Base-by-base conservation (phyloP, 257 asterid species). In the Sherardia arvensis region DNA sequence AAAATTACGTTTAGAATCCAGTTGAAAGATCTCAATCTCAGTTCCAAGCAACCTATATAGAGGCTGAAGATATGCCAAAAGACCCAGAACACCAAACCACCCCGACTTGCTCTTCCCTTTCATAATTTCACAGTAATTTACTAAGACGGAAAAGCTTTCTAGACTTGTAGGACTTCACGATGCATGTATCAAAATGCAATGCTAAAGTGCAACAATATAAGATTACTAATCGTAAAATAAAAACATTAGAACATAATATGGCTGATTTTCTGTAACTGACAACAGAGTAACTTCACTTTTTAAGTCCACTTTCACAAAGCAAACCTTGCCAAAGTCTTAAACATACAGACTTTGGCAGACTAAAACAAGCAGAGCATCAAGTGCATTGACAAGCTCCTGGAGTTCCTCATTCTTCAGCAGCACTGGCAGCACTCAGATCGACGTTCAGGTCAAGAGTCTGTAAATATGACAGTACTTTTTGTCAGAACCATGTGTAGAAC, bases 371-470 rank as follows among this genome's bases (percentile, higher is more conserved):
- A n/a, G 12, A 69, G 18, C 20, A 17, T 36, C 64, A n/a, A 3
- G 26, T 36, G 73, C 53, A 27, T 17, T 59, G 43, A 64, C 32
- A 69, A 40, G 32, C 27, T 47, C 54, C 17, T n/a, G 47, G 74
- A 45, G 59, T 40, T 33, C 60, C 60, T 79, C 77, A 76, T 73
- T 76, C 84, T 76, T 79, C 84, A 18, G 84, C 84, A 18, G 81
- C 84, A 61, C 77, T 79, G 30, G 84, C 84, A 47, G 79, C 77
- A 67, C 79, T 76, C 53, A 79, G 68, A 63, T 79, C 84, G 73
- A 79, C 84, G 28, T 79, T 73, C 45, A 79, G 79, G 68, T 79
- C 81, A 57, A 79, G 75, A 64, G 57, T 75, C 84, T 79, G 71
- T 28, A 62, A 20, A 61, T 25, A 34, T 21, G 45, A 17, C 55